Percentiles rank a stretch among this genome's conserved stretches.
These are phyloP conservation scores for Backusella morwellensis DNA, from an alignment of 192 early-diverging fungal genomes.

Conservation along the genomic window DNA sequence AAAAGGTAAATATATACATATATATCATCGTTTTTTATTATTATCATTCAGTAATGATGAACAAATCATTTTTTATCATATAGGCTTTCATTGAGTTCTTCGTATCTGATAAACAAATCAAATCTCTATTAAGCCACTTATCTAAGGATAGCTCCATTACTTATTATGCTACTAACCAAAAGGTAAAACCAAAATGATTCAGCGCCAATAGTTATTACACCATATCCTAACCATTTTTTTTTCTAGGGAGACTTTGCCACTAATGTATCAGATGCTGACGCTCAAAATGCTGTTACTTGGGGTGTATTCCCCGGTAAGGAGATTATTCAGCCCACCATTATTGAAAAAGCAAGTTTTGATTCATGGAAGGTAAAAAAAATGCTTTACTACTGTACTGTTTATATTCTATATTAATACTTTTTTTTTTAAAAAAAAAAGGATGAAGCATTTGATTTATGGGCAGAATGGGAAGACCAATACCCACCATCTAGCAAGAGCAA, in stretches of 20 bases:
- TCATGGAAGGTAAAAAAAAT: constrained; percentile 64
- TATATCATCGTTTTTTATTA: background rate
- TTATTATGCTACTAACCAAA: constrained; percentile 86
- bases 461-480: constrained; percentile 72
- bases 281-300: constrained; percentile 84
- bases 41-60: too few species aligned
- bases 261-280: constrained; percentile 56
- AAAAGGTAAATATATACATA: constrained; percentile 46
- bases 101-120: constrained; percentile 58
- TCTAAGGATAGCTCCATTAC: constrained; percentile 67
- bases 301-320: constrained; percentile 90
- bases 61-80: background rate
- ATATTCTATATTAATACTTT: background rate
- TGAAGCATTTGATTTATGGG: constrained; percentile 83
- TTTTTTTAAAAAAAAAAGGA: constrained; percentile 36
- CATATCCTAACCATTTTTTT: background rate
- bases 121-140: constrained; percentile 52
- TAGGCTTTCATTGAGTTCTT: constrained; percentile 82
- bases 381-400: background rate
- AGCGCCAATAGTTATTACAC: background rate
- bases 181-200: constrained; percentile 27
- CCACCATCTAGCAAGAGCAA: constrained; percentile 49
- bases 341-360: constrained; percentile 71
- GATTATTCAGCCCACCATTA: constrained; percentile 84
- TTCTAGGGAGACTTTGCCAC: constrained; percentile 60